Percentiles rank a stretch among this genome's conserved stretches.
phyloP scores from a whole-genome alignment of 148 eudicot species.

The Mesembryanthemum crystallinum region DNA sequence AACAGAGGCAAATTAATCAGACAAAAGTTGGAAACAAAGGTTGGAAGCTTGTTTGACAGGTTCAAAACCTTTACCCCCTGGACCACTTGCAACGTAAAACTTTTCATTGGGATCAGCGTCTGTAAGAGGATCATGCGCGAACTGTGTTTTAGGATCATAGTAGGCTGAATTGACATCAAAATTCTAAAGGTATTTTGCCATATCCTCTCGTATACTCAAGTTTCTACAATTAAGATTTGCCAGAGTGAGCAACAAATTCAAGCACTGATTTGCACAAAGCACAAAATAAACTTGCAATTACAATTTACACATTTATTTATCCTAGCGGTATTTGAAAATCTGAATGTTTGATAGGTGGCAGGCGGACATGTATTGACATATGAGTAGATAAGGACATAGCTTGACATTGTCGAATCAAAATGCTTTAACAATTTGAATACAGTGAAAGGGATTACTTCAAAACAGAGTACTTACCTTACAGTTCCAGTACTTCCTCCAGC shows the following conservation, averaged over 20 bases:
- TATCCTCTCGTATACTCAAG: slow-evolving; percentile 91
- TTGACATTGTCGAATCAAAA: neutral
- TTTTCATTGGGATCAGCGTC: slow-evolving; percentile 91
- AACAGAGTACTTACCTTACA: slow-evolving; percentile 51
- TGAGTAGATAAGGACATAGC: neutral
- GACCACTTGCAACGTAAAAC: slow-evolving; percentile 61
- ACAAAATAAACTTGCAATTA: neutral
- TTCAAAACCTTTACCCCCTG: no score
- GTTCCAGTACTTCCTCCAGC: slow-evolving; percentile 99
- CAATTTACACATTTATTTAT: neutral
- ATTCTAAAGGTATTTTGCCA: slow-evolving; percentile 85
- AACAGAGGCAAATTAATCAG: neutral
- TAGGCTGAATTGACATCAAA: slow-evolving; percentile 86
- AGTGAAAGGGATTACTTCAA: neutral
- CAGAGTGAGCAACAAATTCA: slow-evolving; percentile 4
- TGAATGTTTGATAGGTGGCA: neutral
- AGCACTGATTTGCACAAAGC: neutral
- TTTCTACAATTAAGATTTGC: slow-evolving; percentile 42
- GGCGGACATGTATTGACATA: neutral
- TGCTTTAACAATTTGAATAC: neutral
- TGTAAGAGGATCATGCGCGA: slow-evolving; percentile 97
- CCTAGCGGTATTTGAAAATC: neutral
- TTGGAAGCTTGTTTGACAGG: neutral
- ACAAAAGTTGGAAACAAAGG: no score
- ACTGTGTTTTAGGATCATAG: slow-evolving; percentile 89